A percentile compares a stretch with the other conserved stretches of the same genome.
These are phyloP conservation scores for Leucocoprinus sp. DNA, from an alignment of 768 basidiomycete genomes.

Conservation along the genomic window DNA sequence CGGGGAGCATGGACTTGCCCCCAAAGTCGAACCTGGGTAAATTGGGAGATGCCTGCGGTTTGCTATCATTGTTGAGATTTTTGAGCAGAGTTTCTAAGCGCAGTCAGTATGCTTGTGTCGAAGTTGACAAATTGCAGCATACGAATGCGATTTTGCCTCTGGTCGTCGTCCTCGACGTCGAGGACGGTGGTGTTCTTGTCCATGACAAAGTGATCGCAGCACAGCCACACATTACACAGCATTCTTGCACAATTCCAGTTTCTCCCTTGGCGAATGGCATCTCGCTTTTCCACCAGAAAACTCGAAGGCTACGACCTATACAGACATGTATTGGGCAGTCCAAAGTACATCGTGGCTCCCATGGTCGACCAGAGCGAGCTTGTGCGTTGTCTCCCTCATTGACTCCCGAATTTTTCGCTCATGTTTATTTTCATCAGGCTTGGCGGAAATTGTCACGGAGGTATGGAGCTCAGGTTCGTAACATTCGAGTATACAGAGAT, in stretches of 20 bases:
- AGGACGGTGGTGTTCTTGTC: slow-evolving; percentile 5
- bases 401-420: neutral
- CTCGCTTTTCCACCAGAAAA: slow-evolving; percentile 25
- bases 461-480: slow-evolving; percentile 69
- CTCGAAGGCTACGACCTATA: slow-evolving; percentile 82
- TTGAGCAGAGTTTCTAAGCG: slow-evolving; percentile 32
- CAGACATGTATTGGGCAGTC: slow-evolving; percentile 65
- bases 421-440: slow-evolving; percentile 41
- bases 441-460: slow-evolving; percentile 80
- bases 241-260: slow-evolving; percentile 8
- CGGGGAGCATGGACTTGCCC: slow-evolving; percentile 25
- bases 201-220: slow-evolving; percentile 8
- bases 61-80: slow-evolving; percentile 24
- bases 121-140: neutral
- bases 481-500: neutral
- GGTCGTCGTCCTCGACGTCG: slow-evolving; percentile 14
- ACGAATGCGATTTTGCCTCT: slow-evolving; percentile 14
- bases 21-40: slow-evolving; percentile 29
- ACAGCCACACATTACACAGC: slow-evolving; percentile 8
- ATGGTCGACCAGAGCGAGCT: slow-evolving; percentile 99
- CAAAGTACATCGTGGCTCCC: slow-evolving; percentile 88
- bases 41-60: slow-evolving; percentile 14
- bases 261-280: slow-evolving; percentile 2
- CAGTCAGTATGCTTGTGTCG: neutral
- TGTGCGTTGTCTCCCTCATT: slow-evolving; percentile 37